These are phyloP conservation scores for Aspergillus tamarii DNA, from an alignment of 2,329 filamentous ascomycete genomes.

Conservation along the genomic window DNA sequence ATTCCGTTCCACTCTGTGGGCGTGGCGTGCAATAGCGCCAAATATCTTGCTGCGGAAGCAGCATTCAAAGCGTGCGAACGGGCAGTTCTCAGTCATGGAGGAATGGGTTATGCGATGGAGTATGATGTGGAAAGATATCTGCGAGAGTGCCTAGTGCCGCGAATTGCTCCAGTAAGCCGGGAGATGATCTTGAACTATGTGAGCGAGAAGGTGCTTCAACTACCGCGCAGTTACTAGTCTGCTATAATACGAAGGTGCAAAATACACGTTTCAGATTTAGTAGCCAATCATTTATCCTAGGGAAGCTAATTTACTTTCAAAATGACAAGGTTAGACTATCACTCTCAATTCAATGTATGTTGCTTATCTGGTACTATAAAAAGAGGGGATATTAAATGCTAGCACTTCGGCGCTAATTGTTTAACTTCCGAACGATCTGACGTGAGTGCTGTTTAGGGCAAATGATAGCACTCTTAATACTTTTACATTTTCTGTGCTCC, in stretches of 20 bases:
- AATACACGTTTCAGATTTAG: too few species aligned
- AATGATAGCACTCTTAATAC: too few species aligned
- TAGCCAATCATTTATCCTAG: too few species aligned
- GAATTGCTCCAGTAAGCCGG: slow-evolving; percentile 62
- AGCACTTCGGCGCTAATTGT: too few species aligned
- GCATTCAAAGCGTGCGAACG: slow-evolving; percentile 64
- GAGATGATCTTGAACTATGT: slow-evolving; percentile 53
- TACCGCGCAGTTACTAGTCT: slow-evolving; percentile 47
- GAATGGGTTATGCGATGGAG: slow-evolving; percentile 67
- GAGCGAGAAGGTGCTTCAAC: slow-evolving; percentile 47
- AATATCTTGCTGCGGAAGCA: slow-evolving; percentile 66
- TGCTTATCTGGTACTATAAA: too few species aligned
- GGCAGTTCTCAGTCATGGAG: slow-evolving; percentile 60
- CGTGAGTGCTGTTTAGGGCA: too few species aligned
- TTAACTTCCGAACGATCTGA: too few species aligned
- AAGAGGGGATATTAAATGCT: too few species aligned
- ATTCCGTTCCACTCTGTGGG: slow-evolving; percentile 62
- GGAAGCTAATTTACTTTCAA: too few species aligned
- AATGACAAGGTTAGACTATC: too few species aligned
- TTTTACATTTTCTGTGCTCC: too few species aligned
- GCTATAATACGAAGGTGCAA: neutral
- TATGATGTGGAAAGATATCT: slow-evolving; percentile 66
- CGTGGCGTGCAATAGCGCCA: slow-evolving; percentile 69
- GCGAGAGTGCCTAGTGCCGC: slow-evolving; percentile 61
- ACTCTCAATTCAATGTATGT: too few species aligned